Conservation (phyloP, 2,329 filamentous ascomycete species). For the Pseudogymnoascus sp. region DNA sequence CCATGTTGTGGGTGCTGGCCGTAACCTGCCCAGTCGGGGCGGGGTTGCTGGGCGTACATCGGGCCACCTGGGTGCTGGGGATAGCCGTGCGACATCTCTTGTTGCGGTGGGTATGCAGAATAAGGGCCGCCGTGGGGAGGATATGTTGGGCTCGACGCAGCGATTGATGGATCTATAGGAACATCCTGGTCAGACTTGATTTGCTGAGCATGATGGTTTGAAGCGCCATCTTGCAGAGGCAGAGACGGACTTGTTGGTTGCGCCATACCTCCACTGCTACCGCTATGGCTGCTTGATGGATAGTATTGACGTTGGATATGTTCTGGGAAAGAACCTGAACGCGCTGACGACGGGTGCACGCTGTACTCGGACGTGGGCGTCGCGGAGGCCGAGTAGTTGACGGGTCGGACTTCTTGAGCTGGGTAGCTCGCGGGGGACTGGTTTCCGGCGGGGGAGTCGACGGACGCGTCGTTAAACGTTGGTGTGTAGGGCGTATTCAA, state of each 20-base stretch:
- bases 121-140: conserved; percentile 65
- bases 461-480: conserved; percentile 65
- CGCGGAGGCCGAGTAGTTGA: conserved; percentile 50
- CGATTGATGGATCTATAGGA: conserved; percentile 98
- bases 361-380: conserved; percentile 88
- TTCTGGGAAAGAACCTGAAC: conserved; percentile 78
- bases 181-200: conserved; percentile 93
- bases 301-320: conserved; percentile 82
- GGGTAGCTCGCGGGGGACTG: conserved; percentile 87
- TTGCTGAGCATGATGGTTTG: conserved; percentile 67
- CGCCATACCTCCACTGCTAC: conserved; percentile 85
- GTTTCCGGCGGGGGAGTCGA: conserved; percentile 80
- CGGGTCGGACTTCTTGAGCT: conserved; percentile 68
- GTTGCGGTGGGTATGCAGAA: conserved; percentile 76
- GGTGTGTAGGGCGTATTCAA: conserved; percentile 66
- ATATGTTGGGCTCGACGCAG: conserved; percentile 86
- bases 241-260: conserved; percentile 98
- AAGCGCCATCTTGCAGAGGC: conserved; percentile 71
- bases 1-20: conserved; percentile 36
- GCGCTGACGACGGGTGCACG: conserved; percentile 65
- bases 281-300: conserved; percentile 64
- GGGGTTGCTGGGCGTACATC: conserved; percentile 56
- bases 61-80: conserved; percentile 48
- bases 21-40: conserved; percentile 69
- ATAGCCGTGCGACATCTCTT: conserved; percentile 80